A percentile compares a stretch with the other conserved stretches of the same genome.
phyloP scores from a whole-genome alignment of 805 yeast species.

The Nakazawaea ambrosiae region DNA sequence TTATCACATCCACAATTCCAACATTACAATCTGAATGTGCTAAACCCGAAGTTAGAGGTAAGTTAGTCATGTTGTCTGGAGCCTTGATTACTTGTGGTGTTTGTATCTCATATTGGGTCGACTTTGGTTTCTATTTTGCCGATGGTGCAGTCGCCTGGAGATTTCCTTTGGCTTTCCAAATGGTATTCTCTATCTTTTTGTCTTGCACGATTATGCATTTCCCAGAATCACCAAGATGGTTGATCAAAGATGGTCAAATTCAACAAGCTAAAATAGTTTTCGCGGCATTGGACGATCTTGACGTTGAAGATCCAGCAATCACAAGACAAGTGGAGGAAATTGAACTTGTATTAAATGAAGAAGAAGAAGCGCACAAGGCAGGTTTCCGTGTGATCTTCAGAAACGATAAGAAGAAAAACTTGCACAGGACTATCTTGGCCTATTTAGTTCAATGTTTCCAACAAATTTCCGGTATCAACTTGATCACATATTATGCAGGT shows the following conservation, averaged over 20 bases:
- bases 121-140: conserved; percentile 33
- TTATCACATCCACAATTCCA: conserved; percentile 38
- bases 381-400: conserved; percentile 23
- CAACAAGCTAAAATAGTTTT: conserved; percentile 33
- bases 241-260: conserved; percentile 33
- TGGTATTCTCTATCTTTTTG: conserved; percentile 27
- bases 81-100: conserved; percentile 34
- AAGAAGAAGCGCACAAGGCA: conserved; percentile 15
- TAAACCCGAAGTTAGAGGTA: conserved; percentile 29
- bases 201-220: conserved; percentile 18
- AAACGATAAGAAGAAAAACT: conserved; percentile 36
- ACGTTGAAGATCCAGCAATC: conserved; percentile 13
- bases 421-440: conserved; percentile 41
- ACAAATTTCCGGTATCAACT: conserved; percentile 49
- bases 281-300: conserved; percentile 29
- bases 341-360: conserved; percentile 14
- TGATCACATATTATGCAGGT: conserved; percentile 53
- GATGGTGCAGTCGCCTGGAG: conserved; percentile 33
- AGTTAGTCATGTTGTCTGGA: conserved; percentile 31
- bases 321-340: conserved; percentile 16
- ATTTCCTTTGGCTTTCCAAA: conserved; percentile 38
- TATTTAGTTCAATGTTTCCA: conserved; percentile 38
- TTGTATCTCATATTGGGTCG: conserved; percentile 36
- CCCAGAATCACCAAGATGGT: conserved; percentile 56
- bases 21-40: conserved; percentile 40